A percentile compares a stretch with the other conserved stretches of the same genome.
These are phyloP conservation scores for Colletotrichum sp. DNA, from an alignment of 2,329 filamentous ascomycete genomes.

Conservation along the genomic window DNA sequence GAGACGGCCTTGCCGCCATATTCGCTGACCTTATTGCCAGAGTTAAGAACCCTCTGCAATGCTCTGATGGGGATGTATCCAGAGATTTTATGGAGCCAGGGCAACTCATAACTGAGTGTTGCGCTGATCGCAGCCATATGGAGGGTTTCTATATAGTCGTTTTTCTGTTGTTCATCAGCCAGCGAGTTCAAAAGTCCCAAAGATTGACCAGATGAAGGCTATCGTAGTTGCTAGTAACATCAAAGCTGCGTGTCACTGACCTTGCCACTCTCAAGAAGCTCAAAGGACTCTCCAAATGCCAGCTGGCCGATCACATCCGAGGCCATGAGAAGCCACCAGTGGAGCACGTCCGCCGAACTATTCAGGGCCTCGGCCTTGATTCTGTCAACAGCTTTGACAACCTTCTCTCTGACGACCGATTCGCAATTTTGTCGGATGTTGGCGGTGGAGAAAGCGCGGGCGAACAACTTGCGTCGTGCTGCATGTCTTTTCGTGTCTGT, in stretches of 20 bases:
- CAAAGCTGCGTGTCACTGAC: constrained; percentile 28
- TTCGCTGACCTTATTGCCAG: not conserved
- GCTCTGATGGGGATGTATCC: not conserved
- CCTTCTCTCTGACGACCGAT: constrained; percentile 36
- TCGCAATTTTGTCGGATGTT: constrained; percentile 34
- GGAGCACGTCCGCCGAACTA: constrained; percentile 49
- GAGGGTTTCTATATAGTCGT: not conserved
- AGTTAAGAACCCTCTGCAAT: not conserved
- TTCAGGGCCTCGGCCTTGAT: constrained; percentile 49
- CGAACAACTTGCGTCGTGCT: constrained; percentile 42
- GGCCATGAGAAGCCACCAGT: constrained; percentile 59
- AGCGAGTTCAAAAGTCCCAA: not conserved
- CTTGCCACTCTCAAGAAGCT: constrained; percentile 53
- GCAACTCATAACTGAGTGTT: not conserved
- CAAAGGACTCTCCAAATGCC: constrained; percentile 59
- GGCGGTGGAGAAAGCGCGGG: constrained; percentile 40
- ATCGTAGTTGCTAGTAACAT: fast-evolving
- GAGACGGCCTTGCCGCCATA: not conserved
- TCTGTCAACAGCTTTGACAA: constrained; percentile 42
- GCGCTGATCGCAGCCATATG: not conserved
- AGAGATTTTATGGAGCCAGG: not conserved
- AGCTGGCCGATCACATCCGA: constrained; percentile 60
- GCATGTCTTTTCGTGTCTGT: not conserved
- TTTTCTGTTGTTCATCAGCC: not conserved
- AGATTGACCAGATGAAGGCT: not conserved